Conservation (phyloP, 2,329 filamentous ascomycete species). For the Botrytis pseudocinerea region DNA sequence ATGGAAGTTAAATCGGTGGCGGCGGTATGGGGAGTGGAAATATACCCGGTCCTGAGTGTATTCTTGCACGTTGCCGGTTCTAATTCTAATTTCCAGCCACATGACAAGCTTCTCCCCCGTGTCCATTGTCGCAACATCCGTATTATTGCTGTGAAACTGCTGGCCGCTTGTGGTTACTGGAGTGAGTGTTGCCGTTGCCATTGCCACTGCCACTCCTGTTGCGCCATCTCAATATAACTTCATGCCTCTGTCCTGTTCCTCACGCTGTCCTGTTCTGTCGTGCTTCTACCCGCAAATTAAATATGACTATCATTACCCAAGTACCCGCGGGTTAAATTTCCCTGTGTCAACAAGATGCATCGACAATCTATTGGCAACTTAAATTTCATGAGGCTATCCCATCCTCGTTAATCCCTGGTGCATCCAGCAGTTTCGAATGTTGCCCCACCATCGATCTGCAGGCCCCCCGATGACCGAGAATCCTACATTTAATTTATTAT, state of each 20-base stretch:
- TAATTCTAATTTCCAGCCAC: background rate
- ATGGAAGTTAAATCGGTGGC: background rate
- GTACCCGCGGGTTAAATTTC: background rate
- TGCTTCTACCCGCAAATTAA: background rate
- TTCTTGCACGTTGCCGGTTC: too few species aligned
- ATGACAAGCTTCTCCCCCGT: background rate
- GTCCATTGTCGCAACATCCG: background rate
- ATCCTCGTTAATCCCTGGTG: conserved; percentile 5
- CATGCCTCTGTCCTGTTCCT: background rate
- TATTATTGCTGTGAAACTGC: background rate
- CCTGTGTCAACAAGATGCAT: background rate
- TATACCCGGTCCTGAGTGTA: background rate
- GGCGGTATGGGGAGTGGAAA: background rate
- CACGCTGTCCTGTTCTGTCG: background rate
- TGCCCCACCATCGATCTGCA: conserved; percentile 13
- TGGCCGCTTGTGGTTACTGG: background rate
- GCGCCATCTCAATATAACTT: too few species aligned
- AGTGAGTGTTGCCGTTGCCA: too few species aligned
- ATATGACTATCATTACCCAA: background rate
- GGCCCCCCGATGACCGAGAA: background rate
- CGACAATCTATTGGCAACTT: background rate
- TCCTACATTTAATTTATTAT: conserved; percentile 3
- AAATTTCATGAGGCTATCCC: background rate
- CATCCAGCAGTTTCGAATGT: conserved; percentile 1
- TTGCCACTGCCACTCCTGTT: too few species aligned